Conservation (phyloP, 2,329 filamentous ascomycete species). For the Fusarium sterilihyphosum region DNA sequence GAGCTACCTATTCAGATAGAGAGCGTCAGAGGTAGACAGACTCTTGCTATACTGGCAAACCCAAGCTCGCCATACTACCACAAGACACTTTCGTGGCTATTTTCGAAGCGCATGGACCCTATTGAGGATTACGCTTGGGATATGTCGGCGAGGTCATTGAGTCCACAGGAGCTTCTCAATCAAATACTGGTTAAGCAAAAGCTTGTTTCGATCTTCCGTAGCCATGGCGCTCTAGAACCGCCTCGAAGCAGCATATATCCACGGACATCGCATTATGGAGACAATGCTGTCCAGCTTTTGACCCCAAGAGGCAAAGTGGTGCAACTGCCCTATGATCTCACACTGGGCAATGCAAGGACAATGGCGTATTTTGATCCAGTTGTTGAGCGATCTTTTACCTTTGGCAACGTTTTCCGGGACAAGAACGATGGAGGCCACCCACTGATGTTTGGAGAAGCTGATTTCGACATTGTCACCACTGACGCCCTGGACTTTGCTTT, state of each 20-base stretch:
- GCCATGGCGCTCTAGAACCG: conserved; percentile 88
- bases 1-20: conserved; percentile 92
- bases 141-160: conserved; percentile 66
- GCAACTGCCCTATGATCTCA: conserved; percentile 94
- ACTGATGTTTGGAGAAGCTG: conserved; percentile 84
- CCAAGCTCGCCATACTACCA: conserved; percentile 87
- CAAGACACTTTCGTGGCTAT: conserved; percentile 88
- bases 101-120: conserved; percentile 78
- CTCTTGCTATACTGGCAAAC: conserved; percentile 82
- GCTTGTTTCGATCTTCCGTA: conserved; percentile 81
- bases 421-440: conserved; percentile 83
- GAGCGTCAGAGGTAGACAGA: conserved; percentile 87
- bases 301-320: conserved; percentile 87
- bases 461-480: conserved; percentile 94
- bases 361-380: conserved; percentile 76
- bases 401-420: conserved; percentile 88
- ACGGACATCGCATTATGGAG: conserved; percentile 78
- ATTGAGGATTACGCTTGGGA: conserved; percentile 86
- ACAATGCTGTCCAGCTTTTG: conserved; percentile 80
- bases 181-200: conserved; percentile 79
- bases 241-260: conserved; percentile 82
- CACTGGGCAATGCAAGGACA: conserved; percentile 85
- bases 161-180: conserved; percentile 71
- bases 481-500: conserved; percentile 83
- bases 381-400: conserved; percentile 82